These are phyloP conservation scores for Candida pseudofarinosa DNA, from an alignment of 805 yeast genomes.

Conservation along the genomic window DNA sequence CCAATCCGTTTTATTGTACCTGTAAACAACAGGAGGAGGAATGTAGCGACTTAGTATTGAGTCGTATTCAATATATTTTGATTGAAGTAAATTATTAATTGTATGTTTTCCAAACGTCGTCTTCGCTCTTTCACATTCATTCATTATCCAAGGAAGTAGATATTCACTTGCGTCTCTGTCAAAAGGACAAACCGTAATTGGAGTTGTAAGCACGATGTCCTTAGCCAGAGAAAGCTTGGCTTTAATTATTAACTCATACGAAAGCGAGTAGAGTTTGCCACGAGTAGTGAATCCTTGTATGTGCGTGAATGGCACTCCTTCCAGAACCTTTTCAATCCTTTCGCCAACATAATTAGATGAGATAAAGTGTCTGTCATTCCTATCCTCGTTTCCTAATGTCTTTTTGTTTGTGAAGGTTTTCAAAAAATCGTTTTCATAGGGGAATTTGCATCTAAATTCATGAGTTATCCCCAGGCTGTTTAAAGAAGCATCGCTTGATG, in stretches of 20 bases:
- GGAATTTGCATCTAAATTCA: constrained; percentile 24
- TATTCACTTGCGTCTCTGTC: constrained; percentile 45
- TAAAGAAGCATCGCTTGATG: constrained; percentile 14
- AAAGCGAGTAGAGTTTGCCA: constrained; percentile 48
- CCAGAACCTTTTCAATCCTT: constrained; percentile 24
- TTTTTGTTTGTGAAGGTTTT: constrained; percentile 13
- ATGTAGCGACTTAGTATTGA: constrained; percentile 17
- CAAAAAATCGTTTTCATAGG: constrained; percentile 34
- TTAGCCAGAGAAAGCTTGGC: constrained; percentile 47
- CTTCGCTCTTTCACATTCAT: constrained; percentile 47
- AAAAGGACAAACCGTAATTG: constrained; percentile 53
- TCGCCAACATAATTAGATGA: constrained; percentile 16
- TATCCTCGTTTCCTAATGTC: neutral
- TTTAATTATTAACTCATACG: constrained; percentile 49
- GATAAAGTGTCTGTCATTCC: constrained; percentile 4
- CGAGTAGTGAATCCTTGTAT: constrained; percentile 48
- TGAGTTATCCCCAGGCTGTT: constrained; percentile 25
- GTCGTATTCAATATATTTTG: constrained; percentile 18
- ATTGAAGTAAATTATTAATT: constrained; percentile 17
- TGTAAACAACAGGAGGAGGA: constrained; percentile 26
- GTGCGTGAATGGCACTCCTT: constrained; percentile 42
- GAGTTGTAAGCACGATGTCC: constrained; percentile 47
- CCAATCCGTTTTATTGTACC: constrained; percentile 33
- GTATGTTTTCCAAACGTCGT: constrained; percentile 28
- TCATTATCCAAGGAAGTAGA: constrained; percentile 48